Conservation (phyloP, 2,329 filamentous ascomycete genomes). For the Xylaria sp. region DNA sequence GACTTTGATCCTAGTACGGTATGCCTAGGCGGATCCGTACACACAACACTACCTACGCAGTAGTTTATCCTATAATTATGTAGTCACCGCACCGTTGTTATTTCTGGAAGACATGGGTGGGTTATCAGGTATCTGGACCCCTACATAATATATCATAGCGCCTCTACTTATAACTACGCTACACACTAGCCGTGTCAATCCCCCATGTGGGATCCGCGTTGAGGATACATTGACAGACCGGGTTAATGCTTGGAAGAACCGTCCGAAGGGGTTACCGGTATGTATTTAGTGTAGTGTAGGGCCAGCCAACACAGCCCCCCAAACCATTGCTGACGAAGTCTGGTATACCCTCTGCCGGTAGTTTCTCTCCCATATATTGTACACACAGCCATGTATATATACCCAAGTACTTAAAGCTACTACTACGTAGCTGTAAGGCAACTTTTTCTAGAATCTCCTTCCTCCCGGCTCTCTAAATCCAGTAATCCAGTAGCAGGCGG, state of each 20-base stretch:
- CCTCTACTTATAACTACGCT: neutral
- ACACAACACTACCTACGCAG: neutral
- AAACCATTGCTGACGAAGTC: neutral
- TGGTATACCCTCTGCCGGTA: neutral
- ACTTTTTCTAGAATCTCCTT: neutral
- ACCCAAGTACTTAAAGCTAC: too few species aligned
- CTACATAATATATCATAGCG: slow-evolving; percentile 7
- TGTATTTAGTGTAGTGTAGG: too few species aligned
- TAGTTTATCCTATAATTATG: too few species aligned
- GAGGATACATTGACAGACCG: neutral
- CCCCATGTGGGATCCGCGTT: slow-evolving; percentile 5
- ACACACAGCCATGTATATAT: neutral
- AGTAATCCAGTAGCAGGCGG: too few species aligned
- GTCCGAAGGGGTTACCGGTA: neutral
- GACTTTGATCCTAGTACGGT: neutral
- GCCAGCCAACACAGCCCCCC: neutral
- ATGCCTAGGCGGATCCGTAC: neutral
- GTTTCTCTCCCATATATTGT: neutral
- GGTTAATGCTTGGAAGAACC: neutral
- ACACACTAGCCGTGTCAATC: neutral
- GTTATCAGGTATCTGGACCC: neutral
- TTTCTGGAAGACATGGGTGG: neutral
- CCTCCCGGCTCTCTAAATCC: neutral
- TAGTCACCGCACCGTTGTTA: neutral
- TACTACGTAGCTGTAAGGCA: slow-evolving; percentile 7